Percentiles rank a stretch among this genome's conserved stretches.
Conservation (phyloP, 495 filamentous ascomycete species). For the Daldinia decipiens region DNA sequence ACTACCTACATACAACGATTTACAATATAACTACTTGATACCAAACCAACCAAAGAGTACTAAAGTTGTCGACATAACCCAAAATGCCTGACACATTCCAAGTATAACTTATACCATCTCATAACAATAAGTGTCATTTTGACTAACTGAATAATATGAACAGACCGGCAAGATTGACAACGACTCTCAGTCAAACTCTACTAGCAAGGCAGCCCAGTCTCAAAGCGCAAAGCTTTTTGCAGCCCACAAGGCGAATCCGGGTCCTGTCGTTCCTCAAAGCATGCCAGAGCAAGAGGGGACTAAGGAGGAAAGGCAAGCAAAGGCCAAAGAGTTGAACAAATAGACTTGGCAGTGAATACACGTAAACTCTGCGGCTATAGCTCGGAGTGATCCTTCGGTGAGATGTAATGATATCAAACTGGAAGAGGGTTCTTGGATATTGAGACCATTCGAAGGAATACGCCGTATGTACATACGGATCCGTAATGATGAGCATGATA, state of each 20-base stretch:
- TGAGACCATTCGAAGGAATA: slow-evolving; percentile 11
- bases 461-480: not conserved
- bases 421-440: slow-evolving; percentile 3
- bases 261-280: slow-evolving; percentile 59
- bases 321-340: slow-evolving; percentile 73
- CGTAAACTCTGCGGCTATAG: not conserved
- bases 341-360: slow-evolving; percentile 37
- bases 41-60: slow-evolving; percentile 8
- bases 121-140: not conserved
- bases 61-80: slow-evolving; percentile 10
- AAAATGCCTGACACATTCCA: slow-evolving; percentile 47
- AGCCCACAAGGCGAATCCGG: slow-evolving; percentile 60
- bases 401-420: slow-evolving; percentile 10
- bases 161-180: slow-evolving; percentile 49
- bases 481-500: slow-evolving; percentile 11
- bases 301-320: slow-evolving; percentile 74
- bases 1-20: not conserved
- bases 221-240: slow-evolving; percentile 50
- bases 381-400: slow-evolving; percentile 13
- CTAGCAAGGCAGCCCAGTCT: slow-evolving; percentile 48
- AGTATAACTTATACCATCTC: slow-evolving; percentile 31
- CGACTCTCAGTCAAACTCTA: slow-evolving; percentile 47
- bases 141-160: slow-evolving; percentile 9
- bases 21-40: not conserved
- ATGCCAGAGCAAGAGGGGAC: slow-evolving; percentile 64